A percentile compares a stretch with the other conserved stretches of the same genome.
Conservation (phyloP, 169 alveolate genomes). For the Theileria equi region DNA sequence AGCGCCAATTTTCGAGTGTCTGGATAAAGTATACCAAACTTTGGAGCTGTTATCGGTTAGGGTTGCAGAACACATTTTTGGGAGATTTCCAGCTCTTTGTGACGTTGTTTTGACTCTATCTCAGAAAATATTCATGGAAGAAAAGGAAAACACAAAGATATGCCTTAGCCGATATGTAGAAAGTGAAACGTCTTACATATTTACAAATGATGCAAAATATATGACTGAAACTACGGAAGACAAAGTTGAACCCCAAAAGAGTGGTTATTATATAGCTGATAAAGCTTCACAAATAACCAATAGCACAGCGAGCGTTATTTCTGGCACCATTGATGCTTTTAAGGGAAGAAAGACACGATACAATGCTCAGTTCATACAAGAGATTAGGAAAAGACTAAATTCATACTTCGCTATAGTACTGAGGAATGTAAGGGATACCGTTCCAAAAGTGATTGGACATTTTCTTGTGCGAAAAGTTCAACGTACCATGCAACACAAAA, state of each 20-base stretch:
- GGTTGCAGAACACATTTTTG: slow-evolving; percentile 87
- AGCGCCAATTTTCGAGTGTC: slow-evolving; percentile 67
- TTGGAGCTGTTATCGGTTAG: slow-evolving; percentile 87
- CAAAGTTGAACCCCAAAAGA: slow-evolving; percentile 20
- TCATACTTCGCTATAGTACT: slow-evolving; percentile 92
- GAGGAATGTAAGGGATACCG: slow-evolving; percentile 93
- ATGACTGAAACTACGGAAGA: slow-evolving; percentile 75
- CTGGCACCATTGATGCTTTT: slow-evolving; percentile 59
- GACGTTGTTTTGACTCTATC: slow-evolving; percentile 87
- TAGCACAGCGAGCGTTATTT: slow-evolving; percentile 63
- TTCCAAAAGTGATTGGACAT: slow-evolving; percentile 95
- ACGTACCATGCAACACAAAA: slow-evolving; percentile 68
- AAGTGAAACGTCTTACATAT: slow-evolving; percentile 88
- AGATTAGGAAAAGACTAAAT: slow-evolving; percentile 91
- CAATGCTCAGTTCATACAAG: slow-evolving; percentile 84
- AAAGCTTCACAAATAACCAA: slow-evolving; percentile 69
- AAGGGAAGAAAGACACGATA: slow-evolving; percentile 76
- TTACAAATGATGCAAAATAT: slow-evolving; percentile 92
- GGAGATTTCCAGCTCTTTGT: slow-evolving; percentile 89
- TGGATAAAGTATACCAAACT: slow-evolving; percentile 78
- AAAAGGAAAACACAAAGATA: slow-evolving; percentile 83
- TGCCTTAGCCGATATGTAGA: slow-evolving; percentile 86
- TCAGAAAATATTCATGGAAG: slow-evolving; percentile 81
- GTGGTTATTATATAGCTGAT: slow-evolving; percentile 53
- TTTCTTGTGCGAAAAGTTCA: slow-evolving; percentile 80